These are phyloP conservation scores for Papiliotrema flavescens DNA, from an alignment of 1,284 basidiomycete species.

Conservation along the genomic window DNA sequence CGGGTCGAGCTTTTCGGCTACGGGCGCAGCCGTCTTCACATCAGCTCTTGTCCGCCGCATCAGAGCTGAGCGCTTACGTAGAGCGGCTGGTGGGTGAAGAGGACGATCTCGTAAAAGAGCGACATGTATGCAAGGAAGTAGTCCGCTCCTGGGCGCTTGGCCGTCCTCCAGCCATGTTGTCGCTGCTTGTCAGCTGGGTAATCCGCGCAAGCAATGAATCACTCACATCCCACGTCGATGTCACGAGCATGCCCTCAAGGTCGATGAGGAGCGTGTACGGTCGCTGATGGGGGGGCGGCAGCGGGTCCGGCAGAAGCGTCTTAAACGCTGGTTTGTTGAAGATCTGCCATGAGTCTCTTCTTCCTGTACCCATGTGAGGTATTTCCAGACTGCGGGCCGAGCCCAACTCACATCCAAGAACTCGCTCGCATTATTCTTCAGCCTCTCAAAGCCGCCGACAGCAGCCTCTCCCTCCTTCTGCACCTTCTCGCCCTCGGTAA, in stretches of 20 bases:
- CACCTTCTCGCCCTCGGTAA: constrained; percentile 60
- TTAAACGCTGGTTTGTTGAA: constrained; percentile 91
- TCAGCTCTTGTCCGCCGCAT: neutral
- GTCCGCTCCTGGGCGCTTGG: constrained; percentile 92
- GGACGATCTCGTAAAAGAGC: constrained; percentile 95
- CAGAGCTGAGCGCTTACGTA: constrained; percentile 61
- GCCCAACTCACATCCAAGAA: constrained; percentile 30
- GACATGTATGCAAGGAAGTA: constrained; percentile 96
- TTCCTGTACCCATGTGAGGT: too few relatives aligned
- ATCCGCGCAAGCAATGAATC: neutral
- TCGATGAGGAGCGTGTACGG: constrained; percentile 91
- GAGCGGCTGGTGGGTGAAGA: constrained; percentile 87
- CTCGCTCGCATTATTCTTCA: constrained; percentile 33
- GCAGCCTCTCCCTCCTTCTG: constrained; percentile 40
- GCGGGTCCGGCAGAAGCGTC: constrained; percentile 82
- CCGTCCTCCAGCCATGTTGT: constrained; percentile 81
- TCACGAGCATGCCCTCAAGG: constrained; percentile 86
- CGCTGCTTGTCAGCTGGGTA: constrained; percentile 54
- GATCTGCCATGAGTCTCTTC: constrained; percentile 56
- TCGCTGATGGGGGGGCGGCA: constrained; percentile 78
- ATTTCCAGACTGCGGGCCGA: constrained; percentile 45
- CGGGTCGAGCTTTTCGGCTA: constrained; percentile 91
- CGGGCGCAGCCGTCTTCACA: constrained; percentile 76
- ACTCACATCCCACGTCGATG: constrained; percentile 90
- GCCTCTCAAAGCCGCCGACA: constrained; percentile 11